phyloP scores from a whole-genome alignment of 1,284 basidiomycete genomes.

The Leccinum solheimii region DNA sequence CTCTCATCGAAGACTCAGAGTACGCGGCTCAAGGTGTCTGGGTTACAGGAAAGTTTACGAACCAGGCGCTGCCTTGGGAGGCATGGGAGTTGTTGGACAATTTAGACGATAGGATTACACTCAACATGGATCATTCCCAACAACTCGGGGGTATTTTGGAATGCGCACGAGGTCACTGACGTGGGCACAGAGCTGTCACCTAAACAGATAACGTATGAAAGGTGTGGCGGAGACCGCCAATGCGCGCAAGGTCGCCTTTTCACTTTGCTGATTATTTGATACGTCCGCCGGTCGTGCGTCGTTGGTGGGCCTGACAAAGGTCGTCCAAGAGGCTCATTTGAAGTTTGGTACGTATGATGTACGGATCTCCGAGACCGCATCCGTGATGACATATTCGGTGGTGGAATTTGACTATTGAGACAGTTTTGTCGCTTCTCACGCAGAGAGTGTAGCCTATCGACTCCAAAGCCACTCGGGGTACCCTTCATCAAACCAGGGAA shows the following conservation, averaged over 20 bases:
- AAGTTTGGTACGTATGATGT: conserved; percentile 38
- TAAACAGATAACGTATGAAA: too few relatives aligned
- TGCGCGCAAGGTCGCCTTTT: conserved; percentile 56
- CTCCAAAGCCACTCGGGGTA: too few relatives aligned
- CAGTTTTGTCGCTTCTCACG: too few relatives aligned
- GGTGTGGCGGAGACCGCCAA: conserved; percentile 35
- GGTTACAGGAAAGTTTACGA: conserved; percentile 59
- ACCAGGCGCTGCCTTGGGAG: conserved; percentile 43
- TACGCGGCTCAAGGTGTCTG: conserved; percentile 62
- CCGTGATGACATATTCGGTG: conserved; percentile 11
- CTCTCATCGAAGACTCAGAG: conserved; percentile 41
- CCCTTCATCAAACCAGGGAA: too few relatives aligned
- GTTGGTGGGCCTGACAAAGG: conserved; percentile 8
- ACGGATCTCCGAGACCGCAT: conserved; percentile 7
- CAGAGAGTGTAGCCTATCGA: too few relatives aligned
- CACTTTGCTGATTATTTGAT: conserved; percentile 61
- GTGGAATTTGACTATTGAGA: too few relatives aligned
- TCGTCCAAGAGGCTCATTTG: conserved; percentile 47
- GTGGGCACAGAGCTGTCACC: too few relatives aligned
- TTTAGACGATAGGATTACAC: conserved; percentile 49
- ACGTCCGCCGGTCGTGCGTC: conserved; percentile 7
- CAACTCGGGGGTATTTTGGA: conserved; percentile 32
- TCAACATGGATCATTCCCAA: conserved; percentile 63
- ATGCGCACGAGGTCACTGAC: background rate
- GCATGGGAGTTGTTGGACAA: conserved; percentile 44